Evolutionary conservation across 2,329 filamentous ascomycete species (phyloP).

Genomic region (Gnomoniopsis sp.): DNA sequence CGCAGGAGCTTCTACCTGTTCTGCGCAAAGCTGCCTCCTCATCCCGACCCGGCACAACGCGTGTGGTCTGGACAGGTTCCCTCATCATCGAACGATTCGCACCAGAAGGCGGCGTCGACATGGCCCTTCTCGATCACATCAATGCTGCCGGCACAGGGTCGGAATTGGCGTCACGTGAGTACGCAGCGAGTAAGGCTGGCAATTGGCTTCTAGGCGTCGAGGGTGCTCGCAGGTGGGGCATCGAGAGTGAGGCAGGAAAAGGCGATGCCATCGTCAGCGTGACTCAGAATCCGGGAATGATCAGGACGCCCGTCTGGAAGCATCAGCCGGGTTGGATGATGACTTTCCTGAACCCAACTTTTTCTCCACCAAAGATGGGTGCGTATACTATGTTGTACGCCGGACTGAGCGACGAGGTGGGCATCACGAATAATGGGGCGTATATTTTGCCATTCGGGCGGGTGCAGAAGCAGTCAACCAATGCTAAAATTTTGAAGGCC

Average conservation of each 20-base stretch:
- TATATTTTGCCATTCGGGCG: conserved; percentile 16
- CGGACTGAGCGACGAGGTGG: conserved; percentile 5
- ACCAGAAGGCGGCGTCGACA: conserved; percentile 6
- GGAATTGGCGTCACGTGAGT: conserved; percentile 6
- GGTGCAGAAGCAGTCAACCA: conserved; percentile 9
- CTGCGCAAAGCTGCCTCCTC: conserved; percentile 27
- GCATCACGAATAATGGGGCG: conserved; percentile 9
- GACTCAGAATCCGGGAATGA: conserved; percentile 16
- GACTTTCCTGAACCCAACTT: conserved; percentile 9
- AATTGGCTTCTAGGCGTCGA: conserved; percentile 16
- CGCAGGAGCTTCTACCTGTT: conserved; percentile 30
- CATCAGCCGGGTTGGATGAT: conserved; percentile 10
- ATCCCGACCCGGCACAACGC: conserved; percentile 22
- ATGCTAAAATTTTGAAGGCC: conserved; percentile 7
- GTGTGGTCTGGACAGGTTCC: conserved; percentile 29
- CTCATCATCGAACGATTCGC: conserved; percentile 16
- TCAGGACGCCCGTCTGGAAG: conserved; percentile 14
- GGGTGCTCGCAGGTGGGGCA: conserved; percentile 8
- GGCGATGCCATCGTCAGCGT: conserved; percentile 13
- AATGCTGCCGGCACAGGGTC: conserved; percentile 7
- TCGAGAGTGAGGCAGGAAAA: not conserved
- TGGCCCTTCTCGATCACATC: conserved; percentile 9
- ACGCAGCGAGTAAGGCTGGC: conserved; percentile 14
- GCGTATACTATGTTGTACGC: conserved; percentile 16
- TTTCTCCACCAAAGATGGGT: conserved; percentile 6